Percentiles rank a stretch among this genome's conserved stretches.
These are phyloP conservation scores for Ganoderma lingzhi DNA, from an alignment of 1,284 basidiomycete genomes.

Conservation along the genomic window DNA sequence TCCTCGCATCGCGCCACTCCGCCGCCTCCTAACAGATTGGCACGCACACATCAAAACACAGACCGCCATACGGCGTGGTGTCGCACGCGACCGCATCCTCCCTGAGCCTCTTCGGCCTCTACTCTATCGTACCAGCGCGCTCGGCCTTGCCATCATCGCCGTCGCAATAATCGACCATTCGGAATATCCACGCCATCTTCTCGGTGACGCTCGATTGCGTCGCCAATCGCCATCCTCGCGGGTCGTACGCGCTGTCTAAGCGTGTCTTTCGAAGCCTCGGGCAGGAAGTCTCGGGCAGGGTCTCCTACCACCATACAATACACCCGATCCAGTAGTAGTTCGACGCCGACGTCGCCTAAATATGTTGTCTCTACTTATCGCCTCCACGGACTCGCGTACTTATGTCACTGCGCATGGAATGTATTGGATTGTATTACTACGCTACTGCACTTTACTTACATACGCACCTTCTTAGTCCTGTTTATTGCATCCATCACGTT, in stretches of 20 bases:
- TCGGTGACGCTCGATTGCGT: too few relatives aligned
- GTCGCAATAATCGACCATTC: background rate
- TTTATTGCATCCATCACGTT: background rate
- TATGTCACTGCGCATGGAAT: background rate
- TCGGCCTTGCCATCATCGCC: background rate
- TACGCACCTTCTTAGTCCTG: background rate
- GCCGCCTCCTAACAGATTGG: background rate
- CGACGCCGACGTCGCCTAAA: background rate
- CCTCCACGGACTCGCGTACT: background rate
- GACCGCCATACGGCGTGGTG: background rate
- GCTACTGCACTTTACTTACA: background rate
- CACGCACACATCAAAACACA: background rate
- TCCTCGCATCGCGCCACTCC: constrained; percentile 5
- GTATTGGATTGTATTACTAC: background rate
- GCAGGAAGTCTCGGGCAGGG: constrained; percentile 3
- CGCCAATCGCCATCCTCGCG: constrained; percentile 2
- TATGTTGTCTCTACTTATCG: constrained; percentile 6
- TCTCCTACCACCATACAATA: background rate
- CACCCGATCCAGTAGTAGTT: background rate
- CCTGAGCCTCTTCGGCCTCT: background rate
- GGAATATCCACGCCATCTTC: background rate
- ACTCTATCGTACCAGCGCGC: background rate
- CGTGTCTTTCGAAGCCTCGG: constrained; percentile 5
- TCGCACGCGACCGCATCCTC: constrained; percentile 3
- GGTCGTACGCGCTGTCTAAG: background rate